Percentiles rank a stretch among this genome's conserved stretches.
Evolutionary conservation across 2,329 filamentous ascomycete genomes (phyloP).

Genomic region (Diaporthe ampelina): DNA sequence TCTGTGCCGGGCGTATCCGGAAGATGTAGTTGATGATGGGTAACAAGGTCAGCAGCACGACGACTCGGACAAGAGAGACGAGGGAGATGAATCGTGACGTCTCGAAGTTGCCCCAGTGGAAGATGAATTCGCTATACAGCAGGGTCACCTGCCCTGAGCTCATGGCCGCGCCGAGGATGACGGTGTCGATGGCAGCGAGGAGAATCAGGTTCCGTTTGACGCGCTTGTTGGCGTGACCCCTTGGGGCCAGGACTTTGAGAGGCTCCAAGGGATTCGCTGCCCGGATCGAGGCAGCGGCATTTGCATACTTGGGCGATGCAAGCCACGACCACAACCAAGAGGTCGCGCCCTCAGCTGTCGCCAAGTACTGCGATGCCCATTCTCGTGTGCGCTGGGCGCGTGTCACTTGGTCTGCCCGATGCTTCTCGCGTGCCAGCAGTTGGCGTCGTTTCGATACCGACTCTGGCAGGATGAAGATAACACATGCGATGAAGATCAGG

Average conservation of each 20-base stretch:
- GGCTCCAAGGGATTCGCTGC: slow-evolving; percentile 80
- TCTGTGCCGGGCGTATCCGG: slow-evolving; percentile 67
- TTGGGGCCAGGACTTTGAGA: slow-evolving; percentile 83
- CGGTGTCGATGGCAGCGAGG: slow-evolving; percentile 84
- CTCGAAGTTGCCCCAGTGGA: slow-evolving; percentile 86
- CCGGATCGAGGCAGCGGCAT: slow-evolving; percentile 53
- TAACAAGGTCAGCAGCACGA: slow-evolving; percentile 80
- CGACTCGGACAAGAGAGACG: slow-evolving; percentile 82
- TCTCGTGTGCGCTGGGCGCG: slow-evolving; percentile 49
- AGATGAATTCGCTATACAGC: slow-evolving; percentile 85
- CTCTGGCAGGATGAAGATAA: slow-evolving; percentile 83
- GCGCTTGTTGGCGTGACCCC: slow-evolving; percentile 70
- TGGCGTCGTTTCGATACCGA: slow-evolving; percentile 84
- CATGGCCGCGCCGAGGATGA: slow-evolving; percentile 86
- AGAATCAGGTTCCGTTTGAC: slow-evolving; percentile 86
- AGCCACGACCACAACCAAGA: slow-evolving; percentile 30
- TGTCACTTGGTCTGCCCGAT: slow-evolving; percentile 61
- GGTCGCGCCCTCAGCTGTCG: slow-evolving; percentile 42
- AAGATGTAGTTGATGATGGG: slow-evolving; percentile 84
- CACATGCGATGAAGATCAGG: slow-evolving; percentile 78
- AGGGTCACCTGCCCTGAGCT: slow-evolving; percentile 85
- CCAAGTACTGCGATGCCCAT: slow-evolving; percentile 40
- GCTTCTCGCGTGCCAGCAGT: slow-evolving; percentile 76
- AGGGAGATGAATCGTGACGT: slow-evolving; percentile 85
- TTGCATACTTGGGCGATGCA: slow-evolving; percentile 43